Evolutionary conservation across 345 rosid species (phyloP).

Genomic region (Sisymbrium irio): DNA sequence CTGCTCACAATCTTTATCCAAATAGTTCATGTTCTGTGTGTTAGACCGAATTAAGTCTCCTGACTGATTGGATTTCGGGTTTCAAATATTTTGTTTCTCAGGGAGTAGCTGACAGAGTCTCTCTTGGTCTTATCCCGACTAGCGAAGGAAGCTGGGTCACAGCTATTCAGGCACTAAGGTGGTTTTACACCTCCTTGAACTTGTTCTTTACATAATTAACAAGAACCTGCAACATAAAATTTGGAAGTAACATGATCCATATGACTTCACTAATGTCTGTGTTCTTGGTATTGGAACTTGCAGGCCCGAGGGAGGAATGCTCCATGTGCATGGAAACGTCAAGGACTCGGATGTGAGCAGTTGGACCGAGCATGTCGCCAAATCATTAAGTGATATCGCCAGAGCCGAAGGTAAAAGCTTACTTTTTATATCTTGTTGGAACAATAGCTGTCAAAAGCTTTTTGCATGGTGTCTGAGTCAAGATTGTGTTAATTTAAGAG

Average conservation of each 20-base stretch:
- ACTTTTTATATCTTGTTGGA: neutral
- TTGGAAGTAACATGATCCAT: neutral
- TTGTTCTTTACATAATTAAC: neutral
- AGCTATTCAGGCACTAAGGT: slow-evolving; percentile 88
- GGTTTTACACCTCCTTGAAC: slow-evolving; percentile 11
- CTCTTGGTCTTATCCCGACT: slow-evolving; percentile 88
- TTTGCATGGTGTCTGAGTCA: neutral
- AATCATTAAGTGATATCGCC: slow-evolving; percentile 56
- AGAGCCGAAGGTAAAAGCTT: slow-evolving; percentile 63
- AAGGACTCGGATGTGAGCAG: slow-evolving; percentile 65
- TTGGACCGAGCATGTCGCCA: slow-evolving; percentile 57
- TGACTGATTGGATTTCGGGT: neutral
- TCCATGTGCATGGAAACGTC: slow-evolving; percentile 87
- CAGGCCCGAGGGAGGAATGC: slow-evolving; percentile 80
- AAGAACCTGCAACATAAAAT: neutral
- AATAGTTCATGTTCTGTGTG: neutral
- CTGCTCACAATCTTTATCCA: slow-evolving; percentile 1
- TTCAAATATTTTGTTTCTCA: slow-evolving; percentile 28
- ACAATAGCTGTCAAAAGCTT: neutral
- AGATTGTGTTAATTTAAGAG: neutral
- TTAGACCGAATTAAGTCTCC: neutral
- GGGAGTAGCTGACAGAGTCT: slow-evolving; percentile 91
- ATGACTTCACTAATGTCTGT: neutral
- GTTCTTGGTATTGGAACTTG: slow-evolving; percentile 26
- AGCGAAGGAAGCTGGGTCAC: slow-evolving; percentile 90